These are phyloP conservation scores for Monosporascus sp. DNA, from an alignment of 2,329 filamentous ascomycete genomes.

Conservation along the genomic window DNA sequence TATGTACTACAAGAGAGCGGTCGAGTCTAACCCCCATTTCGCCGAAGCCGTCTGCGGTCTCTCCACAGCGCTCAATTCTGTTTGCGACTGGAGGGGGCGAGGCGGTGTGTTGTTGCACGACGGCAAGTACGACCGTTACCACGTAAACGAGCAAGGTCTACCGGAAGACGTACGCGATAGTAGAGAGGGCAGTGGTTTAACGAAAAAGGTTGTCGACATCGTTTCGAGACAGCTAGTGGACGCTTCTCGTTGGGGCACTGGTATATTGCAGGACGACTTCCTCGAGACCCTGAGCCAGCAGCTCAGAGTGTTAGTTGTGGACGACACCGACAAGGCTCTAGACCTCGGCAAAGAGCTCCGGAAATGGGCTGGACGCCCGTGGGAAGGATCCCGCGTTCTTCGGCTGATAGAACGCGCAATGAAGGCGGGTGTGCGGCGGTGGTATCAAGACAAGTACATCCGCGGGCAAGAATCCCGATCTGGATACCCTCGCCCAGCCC, in stretches of 20 bases:
- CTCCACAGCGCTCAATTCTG: slow-evolving; percentile 90
- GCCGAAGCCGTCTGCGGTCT: slow-evolving; percentile 95
- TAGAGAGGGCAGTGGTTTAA: slow-evolving; percentile 68
- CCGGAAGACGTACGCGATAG: slow-evolving; percentile 65
- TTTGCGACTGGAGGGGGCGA: slow-evolving; percentile 88
- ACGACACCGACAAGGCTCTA: slow-evolving; percentile 26
- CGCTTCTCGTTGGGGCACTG: slow-evolving; percentile 78
- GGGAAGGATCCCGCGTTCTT: slow-evolving; percentile 84
- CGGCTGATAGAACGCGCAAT: slow-evolving; percentile 79
- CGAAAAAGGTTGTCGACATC: slow-evolving; percentile 84
- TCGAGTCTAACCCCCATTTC: slow-evolving; percentile 89
- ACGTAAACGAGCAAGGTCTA: slow-evolving; percentile 81
- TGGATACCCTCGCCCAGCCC: slow-evolving; percentile 65
- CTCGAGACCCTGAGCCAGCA: slow-evolving; percentile 47
- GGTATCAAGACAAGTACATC: slow-evolving; percentile 81
- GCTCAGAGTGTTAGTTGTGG: slow-evolving; percentile 34
- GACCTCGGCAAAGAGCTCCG: slow-evolving; percentile 36
- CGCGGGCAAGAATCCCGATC: slow-evolving; percentile 49
- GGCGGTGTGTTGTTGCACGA: slow-evolving; percentile 74
- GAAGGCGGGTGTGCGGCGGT: slow-evolving; percentile 71
- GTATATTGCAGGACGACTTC: slow-evolving; percentile 54
- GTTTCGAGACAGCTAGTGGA: slow-evolving; percentile 83
- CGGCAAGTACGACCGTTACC: slow-evolving; percentile 81
- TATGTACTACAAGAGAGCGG: slow-evolving; percentile 82
- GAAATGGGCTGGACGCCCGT: slow-evolving; percentile 67